Evolutionary conservation across 148 eudicot genomes (phyloP), one percentile per base, ranked within the genome.

Genomic region (Diospyros kaki): DNA sequence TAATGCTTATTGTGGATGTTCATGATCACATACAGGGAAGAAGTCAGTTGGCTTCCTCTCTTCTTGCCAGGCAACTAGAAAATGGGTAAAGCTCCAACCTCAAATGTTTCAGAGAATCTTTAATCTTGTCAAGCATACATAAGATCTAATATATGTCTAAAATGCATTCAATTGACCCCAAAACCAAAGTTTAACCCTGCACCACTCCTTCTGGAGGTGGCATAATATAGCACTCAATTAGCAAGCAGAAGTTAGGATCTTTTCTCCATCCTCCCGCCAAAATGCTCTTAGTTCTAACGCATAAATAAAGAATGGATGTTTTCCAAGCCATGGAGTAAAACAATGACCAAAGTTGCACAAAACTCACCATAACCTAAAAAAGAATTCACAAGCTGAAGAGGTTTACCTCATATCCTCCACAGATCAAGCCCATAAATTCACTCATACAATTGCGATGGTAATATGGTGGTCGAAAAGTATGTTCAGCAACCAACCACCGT

Each of bases 371-470:
- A 71, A 44, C 4, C 2, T 10, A 3, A 44, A 73, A 68, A 53
- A 40, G 18, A 28, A 28, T 13, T 43, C 56, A 12, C 8, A 46
- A 58, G 41, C 66, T 2, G 28, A 41, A 45, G 28, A 17, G 14
- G 38, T 7, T 54, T 89, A 95, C 98, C 98, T 95, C 98, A 65
- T 95, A 95, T 75, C 88, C 90, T 71, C 98, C 98, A 69, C 90
- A 67, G 66, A 95, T 95, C 43, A 95, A 80, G 70, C 98, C 98
- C 98, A 95, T 95, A 82, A 95, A 95, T 84, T 95, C 98, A 44
- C 97, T 95, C 98, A 95, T 95, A 76, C 98, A 95, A 76, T 95
- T 95, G 79, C 98, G 97, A 79, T 95, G 98, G 71, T 89, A 95
- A 79, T 95, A 95, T 67, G 98, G 98, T 62, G 98, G 98, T 46